A percentile compares a stretch with the other conserved stretches of the same genome.
These are phyloP conservation scores for Coemansia sp. DNA, from an alignment of 192 early-diverging fungal genomes.

Conservation along the genomic window DNA sequence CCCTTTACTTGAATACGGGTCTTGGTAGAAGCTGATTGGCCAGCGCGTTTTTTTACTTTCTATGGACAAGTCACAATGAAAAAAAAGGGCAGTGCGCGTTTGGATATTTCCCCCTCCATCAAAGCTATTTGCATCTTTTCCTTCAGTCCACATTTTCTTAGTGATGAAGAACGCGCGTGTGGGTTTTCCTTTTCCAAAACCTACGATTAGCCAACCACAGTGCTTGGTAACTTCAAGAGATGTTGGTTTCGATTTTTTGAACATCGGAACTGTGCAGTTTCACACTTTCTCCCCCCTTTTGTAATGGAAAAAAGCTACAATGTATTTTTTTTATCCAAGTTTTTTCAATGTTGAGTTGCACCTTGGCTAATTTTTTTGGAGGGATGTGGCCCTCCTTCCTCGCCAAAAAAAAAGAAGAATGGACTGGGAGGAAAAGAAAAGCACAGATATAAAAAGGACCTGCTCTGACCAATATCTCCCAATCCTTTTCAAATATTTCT, in stretches of 20 bases:
- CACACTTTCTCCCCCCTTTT: too few relatives aligned
- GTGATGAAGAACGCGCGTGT: too few relatives aligned
- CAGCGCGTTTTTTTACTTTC: constrained; percentile 1
- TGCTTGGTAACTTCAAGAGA: constrained; percentile 1
- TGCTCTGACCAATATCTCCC: too few relatives aligned
- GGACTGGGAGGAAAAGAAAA: too few relatives aligned
- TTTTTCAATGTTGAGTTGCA: background rate
- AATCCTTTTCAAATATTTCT: too few relatives aligned
- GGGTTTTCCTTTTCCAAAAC: too few relatives aligned
- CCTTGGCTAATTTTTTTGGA: background rate
- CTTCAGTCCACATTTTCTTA: too few relatives aligned
- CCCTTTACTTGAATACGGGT: background rate
- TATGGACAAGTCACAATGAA: constrained; percentile 2
- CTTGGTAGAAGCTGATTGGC: constrained; percentile 4
- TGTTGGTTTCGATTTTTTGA: constrained; percentile 9
- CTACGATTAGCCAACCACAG: constrained; percentile 21
- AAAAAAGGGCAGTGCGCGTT: background rate
- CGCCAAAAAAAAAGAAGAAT: constrained; percentile 2
- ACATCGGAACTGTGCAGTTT: background rate
- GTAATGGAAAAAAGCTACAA: background rate
- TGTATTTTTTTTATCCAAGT: background rate
- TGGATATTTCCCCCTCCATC: background rate
- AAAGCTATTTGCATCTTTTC: too few relatives aligned
- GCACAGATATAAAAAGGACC: too few relatives aligned
- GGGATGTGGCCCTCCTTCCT: background rate